Evolutionary conservation across 768 basidiomycete genomes (phyloP), one percentile per base, ranked within the genome.

Genomic region (Austroboletus eburneus): DNA sequence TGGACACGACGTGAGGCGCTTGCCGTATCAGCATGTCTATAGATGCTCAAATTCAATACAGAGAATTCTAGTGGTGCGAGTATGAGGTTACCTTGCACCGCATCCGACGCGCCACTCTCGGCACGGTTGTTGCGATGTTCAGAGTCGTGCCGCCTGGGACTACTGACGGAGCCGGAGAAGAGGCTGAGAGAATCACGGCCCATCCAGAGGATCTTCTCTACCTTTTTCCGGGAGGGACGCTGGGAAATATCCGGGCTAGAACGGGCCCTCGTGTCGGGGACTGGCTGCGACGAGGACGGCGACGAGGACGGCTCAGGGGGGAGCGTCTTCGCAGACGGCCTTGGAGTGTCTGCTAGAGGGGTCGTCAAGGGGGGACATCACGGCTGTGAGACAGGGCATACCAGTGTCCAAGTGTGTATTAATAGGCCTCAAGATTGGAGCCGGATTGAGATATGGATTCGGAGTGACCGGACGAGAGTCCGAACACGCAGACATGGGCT

Each of bases 371-470:
- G 27, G 27, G n/a, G 24, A n/a, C 20, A 34, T n/a, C 35, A 37
- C 17, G 40, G 27, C 33, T 10, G 32, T 34, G 38, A 39, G 24
- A 41, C 42, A 29, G 33, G 23, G 27, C 56, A 25, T 39, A 60
- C 63, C 63, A 12, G 38, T 23, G 27, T 55, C 57, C 4, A 16
- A 8, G 20, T 18, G 29, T 16, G 37, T 14, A 39, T 53, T 37
- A 37, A 50, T 27, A 42, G 48, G 30, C 4, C 16, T 22, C 27
- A 62, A 17, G 27, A 51, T 27, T 17, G 72, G 72, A 5, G 69
- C 49, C 1, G 70, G 69, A 48, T 71, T 71, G 50, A 71, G 59
- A 45, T 62, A 69, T 12, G 69, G 67, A 47, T 70, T 71, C 23
- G 58, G 50, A 1, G 62, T 59, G 4, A 42, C 52, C 1, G 55